A percentile compares a stretch with the other conserved stretches of the same genome.
These are phyloP conservation scores for Aspergillus tanneri DNA, from an alignment of 2,329 filamentous ascomycete genomes.

Conservation along the genomic window DNA sequence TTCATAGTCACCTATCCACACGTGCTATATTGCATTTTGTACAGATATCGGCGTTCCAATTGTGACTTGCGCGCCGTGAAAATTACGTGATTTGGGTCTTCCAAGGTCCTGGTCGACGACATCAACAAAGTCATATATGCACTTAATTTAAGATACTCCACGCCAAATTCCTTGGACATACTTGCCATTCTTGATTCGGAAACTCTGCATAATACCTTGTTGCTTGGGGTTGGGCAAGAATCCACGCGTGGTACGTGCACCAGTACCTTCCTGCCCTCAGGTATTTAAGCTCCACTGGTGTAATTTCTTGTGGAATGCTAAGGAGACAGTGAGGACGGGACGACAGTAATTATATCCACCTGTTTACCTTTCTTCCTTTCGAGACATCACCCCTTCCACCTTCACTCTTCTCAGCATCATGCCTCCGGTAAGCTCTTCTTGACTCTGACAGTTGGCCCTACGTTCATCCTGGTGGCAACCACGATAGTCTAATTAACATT, in stretches of 20 bases:
- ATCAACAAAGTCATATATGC: slow-evolving; percentile 33
- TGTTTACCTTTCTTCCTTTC: slow-evolving; percentile 23
- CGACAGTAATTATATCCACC: slow-evolving; percentile 27
- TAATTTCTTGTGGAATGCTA: slow-evolving; percentile 38
- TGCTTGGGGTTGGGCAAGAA: slow-evolving; percentile 27
- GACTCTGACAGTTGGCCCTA: slow-evolving; percentile 4
- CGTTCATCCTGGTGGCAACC: slow-evolving; percentile 4
- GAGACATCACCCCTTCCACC: slow-evolving; percentile 21
- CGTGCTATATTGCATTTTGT: slow-evolving; percentile 4
- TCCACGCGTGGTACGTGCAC: slow-evolving; percentile 41
- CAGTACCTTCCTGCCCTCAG: slow-evolving; percentile 25
- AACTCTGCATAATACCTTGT: slow-evolving; percentile 23
- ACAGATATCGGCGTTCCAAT: neutral
- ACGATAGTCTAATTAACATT: slow-evolving; percentile 40
- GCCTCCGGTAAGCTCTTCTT: slow-evolving; percentile 55
- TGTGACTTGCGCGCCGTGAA: slow-evolving; percentile 16
- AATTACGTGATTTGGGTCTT: slow-evolving; percentile 24
- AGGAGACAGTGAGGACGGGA: slow-evolving; percentile 27
- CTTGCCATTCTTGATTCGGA: slow-evolving; percentile 15
- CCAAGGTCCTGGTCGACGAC: slow-evolving; percentile 27
- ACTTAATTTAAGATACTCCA: slow-evolving; percentile 18
- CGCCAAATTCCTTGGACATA: slow-evolving; percentile 20
- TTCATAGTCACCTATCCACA: slow-evolving; percentile 6
- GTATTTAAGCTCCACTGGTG: slow-evolving; percentile 36
- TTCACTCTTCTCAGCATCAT: slow-evolving; percentile 46